Evolutionary conservation across 2,329 filamentous ascomycete species (phyloP).

Genomic region (Raffaelea arxii): DNA sequence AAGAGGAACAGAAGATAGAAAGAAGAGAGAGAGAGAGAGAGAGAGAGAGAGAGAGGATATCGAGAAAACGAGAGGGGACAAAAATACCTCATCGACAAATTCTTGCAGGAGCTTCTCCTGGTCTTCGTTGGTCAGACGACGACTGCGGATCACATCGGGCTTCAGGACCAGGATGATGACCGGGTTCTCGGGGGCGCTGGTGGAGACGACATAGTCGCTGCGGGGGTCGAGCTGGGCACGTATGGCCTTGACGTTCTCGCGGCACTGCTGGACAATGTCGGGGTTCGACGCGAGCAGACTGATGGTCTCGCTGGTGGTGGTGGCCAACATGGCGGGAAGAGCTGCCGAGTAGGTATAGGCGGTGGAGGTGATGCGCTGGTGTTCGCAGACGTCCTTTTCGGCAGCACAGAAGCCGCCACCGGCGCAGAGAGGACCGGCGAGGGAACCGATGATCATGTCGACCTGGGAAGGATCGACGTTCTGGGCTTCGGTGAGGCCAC

Average conservation of each 20-base stretch:
- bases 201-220: slow-evolving; percentile 85
- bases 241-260: slow-evolving; percentile 83
- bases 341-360: slow-evolving; percentile 96
- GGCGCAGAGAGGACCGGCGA: slow-evolving; percentile 81
- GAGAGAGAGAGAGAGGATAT: slow-evolving; percentile 17
- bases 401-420: slow-evolving; percentile 96
- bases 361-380: slow-evolving; percentile 86
- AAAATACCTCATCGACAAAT: slow-evolving; percentile 95
- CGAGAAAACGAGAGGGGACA: no score
- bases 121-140: slow-evolving; percentile 60
- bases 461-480: slow-evolving; percentile 90
- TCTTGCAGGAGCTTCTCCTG: slow-evolving; percentile 83
- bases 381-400: slow-evolving; percentile 82
- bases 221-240: slow-evolving; percentile 79
- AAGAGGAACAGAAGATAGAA: slow-evolving; percentile 2
- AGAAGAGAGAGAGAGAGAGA: no score
- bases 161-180: slow-evolving; percentile 78
- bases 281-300: slow-evolving; percentile 79
- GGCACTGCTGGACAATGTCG: slow-evolving; percentile 65
- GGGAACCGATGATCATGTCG: slow-evolving; percentile 93
- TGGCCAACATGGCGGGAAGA: slow-evolving; percentile 83
- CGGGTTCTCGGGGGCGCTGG: slow-evolving; percentile 75
- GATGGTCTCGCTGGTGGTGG: slow-evolving; percentile 89
- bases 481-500: slow-evolving; percentile 89
- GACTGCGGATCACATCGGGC: slow-evolving; percentile 64